Conservation (phyloP, 495 filamentous ascomycete genomes). For the Penicillium coprophilum region DNA sequence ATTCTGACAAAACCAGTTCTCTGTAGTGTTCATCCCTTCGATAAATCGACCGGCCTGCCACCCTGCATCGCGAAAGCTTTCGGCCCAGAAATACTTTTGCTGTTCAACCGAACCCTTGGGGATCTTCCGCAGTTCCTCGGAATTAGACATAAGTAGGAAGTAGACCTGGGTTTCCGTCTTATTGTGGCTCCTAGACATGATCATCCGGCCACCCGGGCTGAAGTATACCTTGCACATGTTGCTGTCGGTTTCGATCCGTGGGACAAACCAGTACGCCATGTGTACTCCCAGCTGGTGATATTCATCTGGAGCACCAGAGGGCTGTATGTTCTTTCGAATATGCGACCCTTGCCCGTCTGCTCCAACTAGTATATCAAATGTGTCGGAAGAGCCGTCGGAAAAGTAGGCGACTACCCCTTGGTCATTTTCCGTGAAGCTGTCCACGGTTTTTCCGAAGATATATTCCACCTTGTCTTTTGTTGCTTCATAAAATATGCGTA, state of each 20-base stretch:
- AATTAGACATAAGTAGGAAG: constrained; percentile 23
- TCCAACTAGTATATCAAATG: constrained; percentile 51
- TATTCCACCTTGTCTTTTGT: constrained; percentile 38
- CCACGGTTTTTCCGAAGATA: constrained; percentile 37
- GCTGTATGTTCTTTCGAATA: constrained; percentile 36
- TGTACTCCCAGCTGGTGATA: constrained; percentile 30
- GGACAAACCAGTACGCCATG: constrained; percentile 47
- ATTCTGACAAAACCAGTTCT: constrained; percentile 52
- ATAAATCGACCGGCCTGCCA: constrained; percentile 44
- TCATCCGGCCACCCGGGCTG: constrained; percentile 25
- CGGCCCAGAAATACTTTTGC: constrained; percentile 30
- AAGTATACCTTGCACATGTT: constrained; percentile 22
- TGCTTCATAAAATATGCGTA: constrained; percentile 37
- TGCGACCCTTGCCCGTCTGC: constrained; percentile 51
- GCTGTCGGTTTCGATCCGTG: constrained; percentile 32
- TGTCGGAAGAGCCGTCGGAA: constrained; percentile 33
- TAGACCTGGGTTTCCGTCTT: constrained; percentile 24
- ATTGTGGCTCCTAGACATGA: constrained; percentile 29
- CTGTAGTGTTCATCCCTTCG: constrained; percentile 37
- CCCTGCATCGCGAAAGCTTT: constrained; percentile 41
- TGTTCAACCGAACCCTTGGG: constrained; percentile 17
- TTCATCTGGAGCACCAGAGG: constrained; percentile 21
- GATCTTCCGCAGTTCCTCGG: constrained; percentile 19
- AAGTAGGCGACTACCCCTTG: constrained; percentile 37
- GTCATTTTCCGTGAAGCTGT: constrained; percentile 25